phyloP scores from a whole-genome alignment of 148 eudicot species.

The Vaccinium vitisidaea region DNA sequence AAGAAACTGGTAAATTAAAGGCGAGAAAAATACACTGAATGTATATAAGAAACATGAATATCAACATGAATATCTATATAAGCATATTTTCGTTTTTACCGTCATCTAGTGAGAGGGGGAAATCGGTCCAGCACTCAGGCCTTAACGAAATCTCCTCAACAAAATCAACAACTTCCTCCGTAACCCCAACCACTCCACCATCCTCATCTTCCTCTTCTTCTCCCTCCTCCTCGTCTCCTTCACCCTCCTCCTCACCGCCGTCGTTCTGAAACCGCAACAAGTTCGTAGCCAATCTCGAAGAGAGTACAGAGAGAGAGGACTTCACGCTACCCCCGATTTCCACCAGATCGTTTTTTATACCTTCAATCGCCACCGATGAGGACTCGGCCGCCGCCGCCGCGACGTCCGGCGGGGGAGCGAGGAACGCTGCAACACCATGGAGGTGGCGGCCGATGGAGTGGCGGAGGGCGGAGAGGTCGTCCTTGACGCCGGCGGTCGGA shows the following conservation, averaged over 20 bases:
- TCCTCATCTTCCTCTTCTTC: not conserved
- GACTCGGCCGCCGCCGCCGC: slow-evolving; percentile 10
- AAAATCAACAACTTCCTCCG: slow-evolving; percentile 21
- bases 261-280: slow-evolving; percentile 32
- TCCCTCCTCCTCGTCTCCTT: slow-evolving; percentile 19
- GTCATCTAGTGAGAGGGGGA: slow-evolving; percentile 11
- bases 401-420: slow-evolving; percentile 56
- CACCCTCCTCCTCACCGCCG: slow-evolving; percentile 4
- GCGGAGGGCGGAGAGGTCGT: slow-evolving; percentile 50
- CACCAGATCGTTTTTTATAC: slow-evolving; percentile 59
- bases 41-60: not conserved
- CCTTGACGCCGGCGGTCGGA: slow-evolving; percentile 28
- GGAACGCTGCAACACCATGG: slow-evolving; percentile 64
- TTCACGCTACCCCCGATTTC: slow-evolving; percentile 69
- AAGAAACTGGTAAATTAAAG: not conserved
- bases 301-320: slow-evolving; percentile 47
- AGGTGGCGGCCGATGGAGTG: slow-evolving; percentile 51
- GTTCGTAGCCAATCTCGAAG: slow-evolving; percentile 50
- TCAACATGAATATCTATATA: not conserved
- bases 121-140: slow-evolving; percentile 19
- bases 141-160: slow-evolving; percentile 13
- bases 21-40: not conserved
- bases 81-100: slow-evolving; percentile 3
- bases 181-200: slow-evolving; percentile 16
- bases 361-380: slow-evolving; percentile 32